Base-by-base conservation (phyloP, 768 basidiomycete species). In the Amylocystis lapponica region DNA sequence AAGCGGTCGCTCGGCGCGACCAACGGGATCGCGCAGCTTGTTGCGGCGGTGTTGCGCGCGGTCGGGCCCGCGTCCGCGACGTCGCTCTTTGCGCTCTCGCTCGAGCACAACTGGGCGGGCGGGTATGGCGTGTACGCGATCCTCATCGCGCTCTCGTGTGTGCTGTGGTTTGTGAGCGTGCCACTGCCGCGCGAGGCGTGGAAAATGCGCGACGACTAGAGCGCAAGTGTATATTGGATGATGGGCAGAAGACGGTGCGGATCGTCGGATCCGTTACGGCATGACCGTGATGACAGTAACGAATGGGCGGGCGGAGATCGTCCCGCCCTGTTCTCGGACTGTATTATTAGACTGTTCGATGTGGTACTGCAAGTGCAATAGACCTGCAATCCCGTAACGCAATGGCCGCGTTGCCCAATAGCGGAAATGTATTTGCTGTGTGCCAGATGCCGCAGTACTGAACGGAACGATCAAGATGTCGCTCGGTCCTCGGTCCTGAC, bases 1-100 rank as follows among this genome's bases (percentile, higher is more conserved):
- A 55, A 48, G 23, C 39, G 45, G 1, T 57, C 73, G 9, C 62
- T 84, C 9, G 79, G 75, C 1, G 67, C 75, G 3, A 67, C 69
- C 12, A 79, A 78, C 46, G 77, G 79, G 2, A 47, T 80, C 27
- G 77, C 69, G 4, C 79, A 83, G 56, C 74, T 76, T 55, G 55
- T 70, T 5, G 66, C 67, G 3, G 75, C 73, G 1, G 59, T 67
- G 4, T 63, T 72, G 50, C 67, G 79, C 23, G 65, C 76, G 1
- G 53, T 81, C 7, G 76, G 75, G 2, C 81, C 80, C 0, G 66
- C 75, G 11, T 50, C 71, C 16, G 70, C 79, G 5, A 72, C 76
- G 2, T 79, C 80, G 1, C 57, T 82, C 13, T 82, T 78, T 49
- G 73, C 81, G 1, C 49, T 76, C 0, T 78, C 78, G 0, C 37